Base-by-base conservation (phyloP, 1,139 yeast species). In the Geotrichum klebahnii region DNA sequence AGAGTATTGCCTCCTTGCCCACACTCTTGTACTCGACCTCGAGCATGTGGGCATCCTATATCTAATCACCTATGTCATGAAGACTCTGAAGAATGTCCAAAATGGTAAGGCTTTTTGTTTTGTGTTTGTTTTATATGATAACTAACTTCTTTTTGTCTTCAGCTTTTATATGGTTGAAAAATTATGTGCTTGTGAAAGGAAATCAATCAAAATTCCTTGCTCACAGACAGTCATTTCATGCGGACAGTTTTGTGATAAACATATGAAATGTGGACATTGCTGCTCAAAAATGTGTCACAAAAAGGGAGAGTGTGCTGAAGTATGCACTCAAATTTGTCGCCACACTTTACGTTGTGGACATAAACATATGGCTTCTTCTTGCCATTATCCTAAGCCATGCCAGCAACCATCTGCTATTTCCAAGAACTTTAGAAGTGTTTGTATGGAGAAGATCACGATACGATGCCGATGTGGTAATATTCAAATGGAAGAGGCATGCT, bases 11-110 rank as follows among this genome's bases (percentile, higher is more conserved):
- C 92, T 5, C 73, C 72, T 4, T 89, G 97, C 68, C 74, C 71
- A 28, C 77, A 79, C 55, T 90, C 79, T 55, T 89, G 97, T 67
- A 69, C 71, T 2, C 72, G 89, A 48, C 71, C 70, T 0, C 76
- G 78, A 22, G 57, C 67, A 0, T 89, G 97, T 72, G 96, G 95
- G 0, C 97, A 89, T 65, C 70, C 76, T 6, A 79, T 78, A 12
- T 85, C 83, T 61, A 74, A 77, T 17, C 97, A 89, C 62, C 71
- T 74, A 38, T 89, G 97, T 62, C 97, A 89, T 63, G 78, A 72
- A 17, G 82, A 80, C 57, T 71, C 72, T 39, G 73, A 69, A 4
- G 61, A 68, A 2, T 89, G 97, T 65, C 95, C 95, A 0, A 81
- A 80, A 55, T 89, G 97, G 47, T 44, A 20, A 34, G n/a, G n/a